These are phyloP conservation scores for Melampsora larici-populina DNA, from an alignment of 1,284 basidiomycete species.

Conservation along the genomic window DNA sequence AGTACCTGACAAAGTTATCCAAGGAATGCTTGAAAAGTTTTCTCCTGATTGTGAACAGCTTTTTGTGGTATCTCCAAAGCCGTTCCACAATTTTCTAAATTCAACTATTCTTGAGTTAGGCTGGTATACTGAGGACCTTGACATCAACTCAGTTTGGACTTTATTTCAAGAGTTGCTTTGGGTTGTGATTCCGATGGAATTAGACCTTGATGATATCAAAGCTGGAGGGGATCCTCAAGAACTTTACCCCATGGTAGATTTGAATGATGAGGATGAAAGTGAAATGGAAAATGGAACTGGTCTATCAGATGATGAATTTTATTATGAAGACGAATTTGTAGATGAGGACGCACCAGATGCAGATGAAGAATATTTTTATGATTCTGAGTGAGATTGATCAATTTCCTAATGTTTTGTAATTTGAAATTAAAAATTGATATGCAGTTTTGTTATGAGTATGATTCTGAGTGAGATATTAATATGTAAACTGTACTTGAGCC, in stretches of 20 bases:
- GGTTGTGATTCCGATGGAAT: not conserved
- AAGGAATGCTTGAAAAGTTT: not conserved
- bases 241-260: not conserved
- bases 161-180: not conserved
- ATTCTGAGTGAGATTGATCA: too few relatives aligned
- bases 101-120: not conserved
- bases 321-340: too few relatives aligned
- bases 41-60: not conserved
- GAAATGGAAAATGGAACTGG: not conserved
- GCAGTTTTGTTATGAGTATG: too few relatives aligned
- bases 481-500: too few relatives aligned
- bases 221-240: not conserved
- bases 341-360: too few relatives aligned
- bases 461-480: too few relatives aligned
- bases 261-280: not conserved
- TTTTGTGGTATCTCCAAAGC: not conserved
- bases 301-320: too few relatives aligned
- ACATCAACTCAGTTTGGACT: not conserved
- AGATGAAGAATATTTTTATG: too few relatives aligned
- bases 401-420: too few relatives aligned
- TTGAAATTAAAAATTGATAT: too few relatives aligned
- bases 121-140: not conserved
- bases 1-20: not conserved
- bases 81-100: not conserved
- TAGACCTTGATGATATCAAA: not conserved